Base-by-base conservation (phyloP, 1,284 basidiomycete genomes). In the Pascua guehoae region DNA sequence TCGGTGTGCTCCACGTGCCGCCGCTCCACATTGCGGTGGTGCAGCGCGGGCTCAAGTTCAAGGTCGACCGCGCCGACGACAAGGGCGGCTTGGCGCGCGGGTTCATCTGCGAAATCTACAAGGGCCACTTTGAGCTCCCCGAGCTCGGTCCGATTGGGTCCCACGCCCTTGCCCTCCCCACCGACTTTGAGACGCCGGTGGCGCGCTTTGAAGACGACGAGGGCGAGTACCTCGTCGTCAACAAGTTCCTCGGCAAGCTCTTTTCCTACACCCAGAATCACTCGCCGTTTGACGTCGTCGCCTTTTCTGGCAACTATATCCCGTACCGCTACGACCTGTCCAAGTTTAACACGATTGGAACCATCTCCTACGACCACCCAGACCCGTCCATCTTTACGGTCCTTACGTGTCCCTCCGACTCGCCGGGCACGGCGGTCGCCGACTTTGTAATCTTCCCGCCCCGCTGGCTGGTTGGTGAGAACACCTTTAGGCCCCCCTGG, bases 251-350 rank as follows among this genome's bases (percentile, higher is more conserved):
- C 16, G 56, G 56, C 53, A 49, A 58, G 41, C 17, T 52, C 41
- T 42, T 24, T 59, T 81, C 80, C 82, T 62, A 70, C 81, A 41
- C 83, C 82, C 75, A 83, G 54, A 10, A 38, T 15, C 55, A 61
- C 55, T 41, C 48, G n/a, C 59, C 59, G 32, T 61, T 50, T 47
- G 86, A 88, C 66, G 85, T 88, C 36, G 86, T 87, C 45, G 86
- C 85, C 0, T 86, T 84, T 82, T 81, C 83, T 53, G 84, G 84
- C 54, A 87, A 85, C 73, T 87, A 87, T 64, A 80, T 86, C 3
- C 86, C 86, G 2, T 87, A 85, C 78, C 87, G 87, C 71, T 87
- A 87, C 66, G 83, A 82, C 37, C 71, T 87, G 68, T 80, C 81
- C 66, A 85, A 85, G 68, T 87, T 87, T 74, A 78, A 83, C 66